Conservation (phyloP, 208 protist species). For the Porcisia deanei region DNA sequence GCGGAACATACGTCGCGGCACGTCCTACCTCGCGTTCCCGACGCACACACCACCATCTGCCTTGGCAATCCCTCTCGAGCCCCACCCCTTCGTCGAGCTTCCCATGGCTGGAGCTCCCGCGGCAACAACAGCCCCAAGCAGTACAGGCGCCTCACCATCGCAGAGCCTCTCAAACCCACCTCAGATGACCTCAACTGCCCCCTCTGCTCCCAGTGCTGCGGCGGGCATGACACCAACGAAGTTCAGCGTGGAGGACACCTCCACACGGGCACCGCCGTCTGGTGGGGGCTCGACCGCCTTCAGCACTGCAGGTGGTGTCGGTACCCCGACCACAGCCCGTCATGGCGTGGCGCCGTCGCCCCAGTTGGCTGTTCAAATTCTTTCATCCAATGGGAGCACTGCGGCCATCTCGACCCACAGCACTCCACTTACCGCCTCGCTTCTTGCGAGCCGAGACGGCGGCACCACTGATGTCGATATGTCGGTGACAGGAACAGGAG, state of each 20-base stretch:
- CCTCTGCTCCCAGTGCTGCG: background rate
- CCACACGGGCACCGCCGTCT: slow-evolving; percentile 4
- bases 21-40: slow-evolving; percentile 8
- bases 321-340: background rate
- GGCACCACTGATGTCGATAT: slow-evolving; percentile 11
- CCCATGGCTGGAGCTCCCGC: background rate
- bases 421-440: slow-evolving; percentile 25
- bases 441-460: slow-evolving; percentile 22
- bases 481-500: background rate
- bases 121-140: slow-evolving; percentile 7
- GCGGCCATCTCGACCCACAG: slow-evolving; percentile 26
- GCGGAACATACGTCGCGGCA: slow-evolving; percentile 30
- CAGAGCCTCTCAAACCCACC: slow-evolving; percentile 17
- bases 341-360: background rate
- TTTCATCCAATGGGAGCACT: slow-evolving; percentile 35
- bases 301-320: background rate
- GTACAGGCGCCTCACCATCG: slow-evolving; percentile 14
- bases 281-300: background rate
- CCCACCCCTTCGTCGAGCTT: slow-evolving; percentile 6
- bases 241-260: slow-evolving; percentile 32
- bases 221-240: slow-evolving; percentile 19
- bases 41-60: slow-evolving; percentile 9
- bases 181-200: background rate
- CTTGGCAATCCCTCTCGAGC: slow-evolving; percentile 6
- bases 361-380: slow-evolving; percentile 18